These are phyloP conservation scores for Myochromella boudieri DNA, from an alignment of 768 basidiomycete species.

Conservation along the genomic window DNA sequence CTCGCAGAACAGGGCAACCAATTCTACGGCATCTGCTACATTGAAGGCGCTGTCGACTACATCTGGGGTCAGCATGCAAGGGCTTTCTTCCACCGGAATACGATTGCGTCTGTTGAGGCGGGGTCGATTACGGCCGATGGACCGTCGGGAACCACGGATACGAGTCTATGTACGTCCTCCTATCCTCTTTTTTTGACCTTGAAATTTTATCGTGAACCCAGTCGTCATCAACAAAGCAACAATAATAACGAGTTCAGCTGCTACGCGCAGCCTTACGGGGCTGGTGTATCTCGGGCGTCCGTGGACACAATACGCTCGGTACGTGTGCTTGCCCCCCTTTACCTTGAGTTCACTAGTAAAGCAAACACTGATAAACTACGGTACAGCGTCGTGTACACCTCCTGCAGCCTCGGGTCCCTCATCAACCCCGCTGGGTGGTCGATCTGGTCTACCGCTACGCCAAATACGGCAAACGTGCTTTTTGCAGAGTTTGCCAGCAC, in stretches of 20 bases:
- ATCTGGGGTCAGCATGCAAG: constrained; percentile 25
- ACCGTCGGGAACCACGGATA: constrained; percentile 12
- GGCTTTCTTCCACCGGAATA: constrained; percentile 24
- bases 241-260: constrained; percentile 18
- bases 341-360: too few relatives aligned
- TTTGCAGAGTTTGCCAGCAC: constrained; percentile 25
- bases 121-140: constrained; percentile 27
- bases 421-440: constrained; percentile 28
- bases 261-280: constrained; percentile 17
- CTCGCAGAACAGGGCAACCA: constrained; percentile 22
- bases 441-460: constrained; percentile 23
- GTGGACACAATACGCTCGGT: constrained; percentile 7
- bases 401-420: constrained; percentile 17
- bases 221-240: constrained; percentile 25
- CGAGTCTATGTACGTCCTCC: constrained; percentile 14
- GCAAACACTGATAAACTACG: too few relatives aligned
- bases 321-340: constrained; percentile 1
- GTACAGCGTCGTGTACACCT: constrained; percentile 23
- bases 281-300: constrained; percentile 20
- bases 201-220: neutral
- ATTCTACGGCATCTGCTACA: constrained; percentile 22
- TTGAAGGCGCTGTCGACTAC: constrained; percentile 26
- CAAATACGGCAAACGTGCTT: constrained; percentile 25
- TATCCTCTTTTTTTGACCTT: neutral
- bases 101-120: constrained; percentile 23